Conservation (phyloP, 352 stramenopile species). For the Pythium aristosporum region DNA sequence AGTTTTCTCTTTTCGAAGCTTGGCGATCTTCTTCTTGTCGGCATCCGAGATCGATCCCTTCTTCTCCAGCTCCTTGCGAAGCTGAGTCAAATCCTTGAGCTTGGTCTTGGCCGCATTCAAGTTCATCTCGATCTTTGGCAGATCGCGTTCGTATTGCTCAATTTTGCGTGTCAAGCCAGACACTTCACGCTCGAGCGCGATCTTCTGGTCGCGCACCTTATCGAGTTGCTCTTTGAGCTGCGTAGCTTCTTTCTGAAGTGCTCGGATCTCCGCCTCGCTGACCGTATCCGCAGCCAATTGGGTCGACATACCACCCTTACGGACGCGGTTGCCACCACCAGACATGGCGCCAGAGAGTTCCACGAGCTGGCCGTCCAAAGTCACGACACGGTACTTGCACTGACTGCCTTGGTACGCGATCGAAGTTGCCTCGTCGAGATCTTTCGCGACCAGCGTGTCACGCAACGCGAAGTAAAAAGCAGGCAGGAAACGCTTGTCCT, state of each 20-base stretch:
- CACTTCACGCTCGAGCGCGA: conserved; percentile 84
- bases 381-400: conserved; percentile 97
- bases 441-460: conserved; percentile 96
- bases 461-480: conserved; percentile 97
- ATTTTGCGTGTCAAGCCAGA: conserved; percentile 80
- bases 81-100: conserved; percentile 58
- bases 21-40: conserved; percentile 85
- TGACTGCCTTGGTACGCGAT: conserved; percentile 93
- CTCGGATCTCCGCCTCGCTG: conserved; percentile 60
- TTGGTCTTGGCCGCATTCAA: conserved; percentile 60
- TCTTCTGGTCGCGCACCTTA: conserved; percentile 63
- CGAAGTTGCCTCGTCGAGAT: conserved; percentile 92
- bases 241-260: conserved; percentile 57
- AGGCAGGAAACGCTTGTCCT: conserved; percentile 86
- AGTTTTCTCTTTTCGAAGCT: conserved; percentile 82
- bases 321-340: conserved; percentile 93
- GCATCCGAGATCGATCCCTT: conserved; percentile 86
- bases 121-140: conserved; percentile 92
- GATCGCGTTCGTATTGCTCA: conserved; percentile 86
- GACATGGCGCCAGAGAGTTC: conserved; percentile 99
- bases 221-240: conserved; percentile 50
- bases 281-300: conserved; percentile 42
- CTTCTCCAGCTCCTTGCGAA: conserved; percentile 71
- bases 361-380: conserved; percentile 96
- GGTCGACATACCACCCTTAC: conserved; percentile 93